phyloP scores from a whole-genome alignment of 2,329 filamentous ascomycete genomes.

The Cryphonectria radicalis region DNA sequence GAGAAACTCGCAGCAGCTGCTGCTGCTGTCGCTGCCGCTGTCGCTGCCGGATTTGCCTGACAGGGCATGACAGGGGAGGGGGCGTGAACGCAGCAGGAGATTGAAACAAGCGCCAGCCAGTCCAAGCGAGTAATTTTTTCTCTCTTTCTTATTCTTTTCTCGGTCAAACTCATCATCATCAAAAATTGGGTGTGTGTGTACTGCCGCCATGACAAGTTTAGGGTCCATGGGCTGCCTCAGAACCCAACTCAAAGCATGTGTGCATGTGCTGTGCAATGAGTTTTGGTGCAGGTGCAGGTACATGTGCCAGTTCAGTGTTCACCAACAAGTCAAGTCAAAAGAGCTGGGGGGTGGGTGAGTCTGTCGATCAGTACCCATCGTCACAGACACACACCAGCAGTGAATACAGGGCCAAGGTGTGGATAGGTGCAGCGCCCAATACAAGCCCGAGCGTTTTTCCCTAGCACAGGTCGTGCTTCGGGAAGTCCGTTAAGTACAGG shows the following conservation, averaged over 20 bases:
- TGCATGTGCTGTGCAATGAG: background rate
- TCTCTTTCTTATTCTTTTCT: too few relatives aligned
- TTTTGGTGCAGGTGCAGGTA: background rate
- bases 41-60: conserved; percentile 12
- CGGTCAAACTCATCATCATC: conserved; percentile 19
- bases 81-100: conserved; percentile 26
- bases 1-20: background rate
- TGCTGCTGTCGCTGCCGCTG: too few relatives aligned
- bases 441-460: background rate
- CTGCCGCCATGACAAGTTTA: background rate
- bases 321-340: background rate
- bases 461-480: background rate
- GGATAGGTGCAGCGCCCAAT: conserved; percentile 1
- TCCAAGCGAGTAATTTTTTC: conserved; percentile 27
- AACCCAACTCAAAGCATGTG: background rate
- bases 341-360: background rate
- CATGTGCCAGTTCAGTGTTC: background rate
- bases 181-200: background rate
- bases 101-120: conserved; percentile 22
- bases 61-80: conserved; percentile 7
- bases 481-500: conserved; percentile 8
- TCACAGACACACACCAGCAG: background rate
- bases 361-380: background rate
- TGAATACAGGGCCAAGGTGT: conserved; percentile 1
- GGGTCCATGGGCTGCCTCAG: background rate